Conservation (phyloP, 2,329 filamentous ascomycete genomes). For the Xenosphaeropsis pyriputrescens region DNA sequence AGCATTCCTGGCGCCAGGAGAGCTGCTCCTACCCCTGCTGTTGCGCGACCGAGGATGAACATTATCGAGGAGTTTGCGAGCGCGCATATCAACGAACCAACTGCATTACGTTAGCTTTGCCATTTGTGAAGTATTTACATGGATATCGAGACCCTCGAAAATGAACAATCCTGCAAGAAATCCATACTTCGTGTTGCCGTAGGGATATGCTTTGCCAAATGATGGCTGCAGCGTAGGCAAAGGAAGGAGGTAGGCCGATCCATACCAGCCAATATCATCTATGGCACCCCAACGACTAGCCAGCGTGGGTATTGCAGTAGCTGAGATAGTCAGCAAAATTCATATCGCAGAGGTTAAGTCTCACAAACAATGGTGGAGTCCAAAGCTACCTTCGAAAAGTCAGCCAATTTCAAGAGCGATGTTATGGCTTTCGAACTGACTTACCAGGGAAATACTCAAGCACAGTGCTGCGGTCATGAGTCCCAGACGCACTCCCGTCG, state of each 20-base stretch:
- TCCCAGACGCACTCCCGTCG: background rate
- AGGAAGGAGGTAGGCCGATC: constrained; percentile 30
- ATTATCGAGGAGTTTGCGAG: constrained; percentile 29
- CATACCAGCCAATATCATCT: constrained; percentile 40
- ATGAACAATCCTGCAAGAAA: background rate
- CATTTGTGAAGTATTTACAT: too few relatives aligned
- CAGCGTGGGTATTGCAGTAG: constrained; percentile 28
- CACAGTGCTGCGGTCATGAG: constrained; percentile 1
- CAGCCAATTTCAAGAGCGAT: background rate
- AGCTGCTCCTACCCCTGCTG: constrained; percentile 35
- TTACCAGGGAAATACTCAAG: constrained; percentile 1
- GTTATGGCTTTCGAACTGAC: background rate
- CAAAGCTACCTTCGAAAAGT: constrained; percentile 1
- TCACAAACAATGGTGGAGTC: constrained; percentile 3
- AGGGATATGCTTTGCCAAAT: constrained; percentile 1
- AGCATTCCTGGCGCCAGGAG: constrained; percentile 33
- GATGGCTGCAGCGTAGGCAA: constrained; percentile 7
- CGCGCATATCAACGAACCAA: constrained; percentile 37
- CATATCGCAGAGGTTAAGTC: background rate
- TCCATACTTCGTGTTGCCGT: background rate
- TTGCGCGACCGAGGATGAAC: constrained; percentile 36
- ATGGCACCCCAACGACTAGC: constrained; percentile 34
- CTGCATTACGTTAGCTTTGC: constrained; percentile 36
- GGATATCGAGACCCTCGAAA: background rate
- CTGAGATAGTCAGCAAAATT: background rate